phyloP scores from a whole-genome alignment of 768 basidiomycete genomes.

The Kondoa subrosea region DNA sequence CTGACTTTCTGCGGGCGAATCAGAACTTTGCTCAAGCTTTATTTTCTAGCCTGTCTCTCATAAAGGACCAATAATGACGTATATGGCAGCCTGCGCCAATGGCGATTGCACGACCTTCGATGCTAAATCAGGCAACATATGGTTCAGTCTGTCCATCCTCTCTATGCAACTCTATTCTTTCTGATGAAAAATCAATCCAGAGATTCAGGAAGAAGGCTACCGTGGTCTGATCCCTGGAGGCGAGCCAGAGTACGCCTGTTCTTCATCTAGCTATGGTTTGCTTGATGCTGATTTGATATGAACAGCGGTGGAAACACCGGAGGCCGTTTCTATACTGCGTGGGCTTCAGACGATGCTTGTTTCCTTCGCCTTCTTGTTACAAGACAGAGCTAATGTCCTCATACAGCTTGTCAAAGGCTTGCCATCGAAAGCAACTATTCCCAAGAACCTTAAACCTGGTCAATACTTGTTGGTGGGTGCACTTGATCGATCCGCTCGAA shows the following conservation, averaged over 20 bases:
- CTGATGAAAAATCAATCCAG: too few species aligned
- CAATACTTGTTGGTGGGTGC: neutral
- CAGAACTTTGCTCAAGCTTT: too few species aligned
- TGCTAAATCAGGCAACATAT: neutral
- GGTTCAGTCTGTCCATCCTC: too few species aligned
- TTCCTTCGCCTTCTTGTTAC: neutral
- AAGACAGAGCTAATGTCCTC: too few species aligned
- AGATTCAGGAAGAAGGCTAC: neutral
- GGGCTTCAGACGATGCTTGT: neutral
- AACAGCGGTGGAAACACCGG: neutral
- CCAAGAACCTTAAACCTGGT: neutral
- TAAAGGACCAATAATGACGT: neutral
- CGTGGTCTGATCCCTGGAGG: neutral
- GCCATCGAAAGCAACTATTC: neutral
- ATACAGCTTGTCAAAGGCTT: too few species aligned
- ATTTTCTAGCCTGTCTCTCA: too few species aligned
- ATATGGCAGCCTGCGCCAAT: neutral
- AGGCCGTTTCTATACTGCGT: neutral
- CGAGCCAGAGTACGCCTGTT: too few species aligned
- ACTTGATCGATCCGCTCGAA: too few species aligned
- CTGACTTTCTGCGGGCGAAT: too few species aligned
- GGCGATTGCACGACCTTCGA: conserved; percentile 1
- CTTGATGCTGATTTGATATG: too few species aligned
- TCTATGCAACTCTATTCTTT: too few species aligned
- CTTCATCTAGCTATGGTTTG: too few species aligned